Evolutionary conservation across 1,284 basidiomycete genomes (phyloP).

Genomic region (Leccinum colubrinum): DNA sequence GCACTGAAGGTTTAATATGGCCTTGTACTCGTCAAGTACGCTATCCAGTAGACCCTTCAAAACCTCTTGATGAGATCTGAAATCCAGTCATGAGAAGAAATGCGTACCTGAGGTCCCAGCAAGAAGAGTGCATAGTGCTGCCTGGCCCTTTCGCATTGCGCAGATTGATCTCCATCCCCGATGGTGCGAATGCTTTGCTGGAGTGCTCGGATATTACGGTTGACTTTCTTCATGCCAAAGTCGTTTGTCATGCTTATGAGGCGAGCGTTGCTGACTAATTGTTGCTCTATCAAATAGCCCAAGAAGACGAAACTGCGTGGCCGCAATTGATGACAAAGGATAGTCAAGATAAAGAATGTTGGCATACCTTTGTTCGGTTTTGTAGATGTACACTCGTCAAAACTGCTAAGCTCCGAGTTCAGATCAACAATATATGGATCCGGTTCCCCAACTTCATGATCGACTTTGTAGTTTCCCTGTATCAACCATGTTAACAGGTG

Average conservation of each 20-base stretch:
- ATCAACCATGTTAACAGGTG: conserved; percentile 5
- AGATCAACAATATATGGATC: conserved; percentile 90
- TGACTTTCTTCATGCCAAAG: conserved; percentile 86
- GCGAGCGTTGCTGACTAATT: conserved; percentile 76
- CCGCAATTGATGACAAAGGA: conserved; percentile 2
- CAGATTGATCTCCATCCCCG: conserved; percentile 55
- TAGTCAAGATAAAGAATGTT: conserved; percentile 3
- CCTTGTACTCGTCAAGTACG: conserved; percentile 88
- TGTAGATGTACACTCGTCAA: conserved; percentile 68
- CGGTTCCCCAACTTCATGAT: conserved; percentile 84
- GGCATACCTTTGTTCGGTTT: conserved; percentile 65
- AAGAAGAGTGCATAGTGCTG: conserved; percentile 82
- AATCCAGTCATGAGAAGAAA: background rate
- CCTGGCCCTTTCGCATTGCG: conserved; percentile 75
- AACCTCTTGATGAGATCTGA: background rate
- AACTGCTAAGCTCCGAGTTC: conserved; percentile 77
- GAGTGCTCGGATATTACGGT: conserved; percentile 87
- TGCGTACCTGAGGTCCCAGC: conserved; percentile 67
- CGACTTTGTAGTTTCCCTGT: conserved; percentile 81
- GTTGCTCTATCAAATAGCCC: conserved; percentile 83
- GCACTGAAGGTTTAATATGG: conserved; percentile 86
- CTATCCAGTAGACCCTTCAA: conserved; percentile 70
- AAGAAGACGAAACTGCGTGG: conserved; percentile 76
- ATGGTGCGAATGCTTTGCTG: conserved; percentile 92
- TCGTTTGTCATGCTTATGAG: conserved; percentile 71